phyloP scores from a whole-genome alignment of 768 basidiomycete genomes.

The Pluteus cervinus region DNA sequence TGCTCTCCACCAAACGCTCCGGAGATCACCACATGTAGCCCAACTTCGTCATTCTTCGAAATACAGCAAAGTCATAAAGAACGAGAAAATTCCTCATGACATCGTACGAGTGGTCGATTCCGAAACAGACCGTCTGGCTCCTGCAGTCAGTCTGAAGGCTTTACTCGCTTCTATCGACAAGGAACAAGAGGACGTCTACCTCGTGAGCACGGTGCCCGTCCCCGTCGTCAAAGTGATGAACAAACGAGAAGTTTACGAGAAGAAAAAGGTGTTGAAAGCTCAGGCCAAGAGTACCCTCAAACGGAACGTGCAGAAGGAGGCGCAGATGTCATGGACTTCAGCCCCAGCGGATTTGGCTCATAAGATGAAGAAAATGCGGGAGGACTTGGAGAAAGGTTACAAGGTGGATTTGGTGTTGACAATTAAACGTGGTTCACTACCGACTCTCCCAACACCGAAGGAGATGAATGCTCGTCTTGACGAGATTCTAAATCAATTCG shows the following conservation, averaged over 20 bases:
- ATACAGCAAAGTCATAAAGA: too few relatives aligned
- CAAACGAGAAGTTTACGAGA: constrained; percentile 34
- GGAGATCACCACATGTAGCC: too few relatives aligned
- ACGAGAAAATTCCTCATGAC: too few relatives aligned
- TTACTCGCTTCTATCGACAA: too few relatives aligned
- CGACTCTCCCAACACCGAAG: constrained; percentile 20
- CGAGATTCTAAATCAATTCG: constrained; percentile 33
- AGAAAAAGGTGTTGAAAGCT: constrained; percentile 28
- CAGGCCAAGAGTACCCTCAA: constrained; percentile 26
- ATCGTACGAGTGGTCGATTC: too few relatives aligned
- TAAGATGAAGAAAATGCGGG: constrained; percentile 54
- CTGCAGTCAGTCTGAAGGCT: too few relatives aligned
- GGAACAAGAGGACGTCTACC: too few relatives aligned
- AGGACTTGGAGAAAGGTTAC: constrained; percentile 54
- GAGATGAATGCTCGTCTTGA: constrained; percentile 41
- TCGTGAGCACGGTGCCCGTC: constrained; percentile 36
- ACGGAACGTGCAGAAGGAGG: constrained; percentile 47
- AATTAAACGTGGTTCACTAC: constrained; percentile 37
- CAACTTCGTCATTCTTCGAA: too few relatives aligned
- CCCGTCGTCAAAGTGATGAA: constrained; percentile 60
- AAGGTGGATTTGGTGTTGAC: constrained; percentile 51
- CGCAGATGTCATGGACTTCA: constrained; percentile 68
- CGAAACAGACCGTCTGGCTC: too few relatives aligned
- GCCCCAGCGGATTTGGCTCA: constrained; percentile 53
- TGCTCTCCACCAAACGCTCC: too few relatives aligned